Base-by-base conservation (phyloP, 139 green algal species). In the Picochlorum sp. region DNA sequence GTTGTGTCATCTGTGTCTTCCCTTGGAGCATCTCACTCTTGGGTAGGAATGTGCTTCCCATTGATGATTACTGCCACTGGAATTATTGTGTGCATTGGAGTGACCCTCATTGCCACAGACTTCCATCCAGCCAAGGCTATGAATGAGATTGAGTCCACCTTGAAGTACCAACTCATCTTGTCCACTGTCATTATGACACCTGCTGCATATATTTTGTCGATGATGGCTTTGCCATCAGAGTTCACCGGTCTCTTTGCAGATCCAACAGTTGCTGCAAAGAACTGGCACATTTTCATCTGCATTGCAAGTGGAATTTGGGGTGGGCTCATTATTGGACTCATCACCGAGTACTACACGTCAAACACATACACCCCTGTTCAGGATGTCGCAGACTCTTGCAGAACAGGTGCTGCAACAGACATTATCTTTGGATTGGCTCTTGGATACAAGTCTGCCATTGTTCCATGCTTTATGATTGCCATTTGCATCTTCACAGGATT, bases 391-490 rank as follows among this genome's bases (percentile, higher is more conserved):
- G 90, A 97, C 62, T 80, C 92, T 3, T 98, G 92, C 86, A 79
- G 83, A 69, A 98, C 92, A 34, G 92, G 92, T 37, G 82, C 92
- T 34, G 92, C 92, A 68, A 98, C 92, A 52, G 83, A 97, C 83
- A 92, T 97, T 81, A 98, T 97, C 79, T 98, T 98, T 66, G 92
- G 92, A 55, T 86, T 98, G 54, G 92, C 92, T 3, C 84, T 98
- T 28, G 92, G 92, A 67, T 98, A 98, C 88, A 95, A 96, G 79
- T 95, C 85, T 1, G 81, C 77, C 69, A 94, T 96, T 77, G 77
- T 96, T 63, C 92, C 92, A 56, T 93, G 85, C 74, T 76, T 97
- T 34, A 77, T 92, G 14, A 95, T 98, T 21, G 87, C 89, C 26
- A 63, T 83, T 14, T 61, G 72, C 76, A 96, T 98, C 80, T 98